These are phyloP conservation scores for Isatis lusitanica DNA, from an alignment of 441 rosid species.

Conservation along the genomic window DNA sequence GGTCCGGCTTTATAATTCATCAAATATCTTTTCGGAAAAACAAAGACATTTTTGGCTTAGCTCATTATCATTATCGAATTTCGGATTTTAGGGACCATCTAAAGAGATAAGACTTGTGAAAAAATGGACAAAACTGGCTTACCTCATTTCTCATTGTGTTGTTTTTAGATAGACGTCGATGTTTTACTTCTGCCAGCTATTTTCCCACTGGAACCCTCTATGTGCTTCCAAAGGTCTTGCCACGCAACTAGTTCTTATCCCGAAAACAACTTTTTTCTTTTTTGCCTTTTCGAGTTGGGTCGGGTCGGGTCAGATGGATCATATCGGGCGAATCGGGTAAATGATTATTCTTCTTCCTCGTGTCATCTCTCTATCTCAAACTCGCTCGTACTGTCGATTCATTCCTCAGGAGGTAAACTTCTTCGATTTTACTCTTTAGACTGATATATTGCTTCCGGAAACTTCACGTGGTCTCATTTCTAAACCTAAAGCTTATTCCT, in stretches of 20 bases:
- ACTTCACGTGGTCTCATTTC: neutral
- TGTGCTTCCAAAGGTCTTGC: conserved; percentile 23
- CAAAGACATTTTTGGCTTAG: neutral
- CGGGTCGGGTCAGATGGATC: neutral
- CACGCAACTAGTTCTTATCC: conserved; percentile 26
- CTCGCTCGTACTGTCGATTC: neutral
- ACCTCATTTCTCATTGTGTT: conserved; percentile 9
- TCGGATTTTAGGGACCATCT: conserved; percentile 27
- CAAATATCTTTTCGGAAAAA: neutral
- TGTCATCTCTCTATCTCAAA: neutral
- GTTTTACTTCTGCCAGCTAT: conserved; percentile 25
- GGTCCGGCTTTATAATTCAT: neutral
- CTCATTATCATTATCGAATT: neutral
- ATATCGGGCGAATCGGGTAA: neutral
- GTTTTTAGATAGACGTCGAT: conserved; percentile 5
- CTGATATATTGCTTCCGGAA: neutral
- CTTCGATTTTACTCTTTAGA: neutral
- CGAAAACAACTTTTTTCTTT: neutral
- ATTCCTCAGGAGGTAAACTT: conserved; percentile 12
- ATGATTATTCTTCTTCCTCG: neutral
- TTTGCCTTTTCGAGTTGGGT: neutral
- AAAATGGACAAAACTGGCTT: conserved; percentile 4
- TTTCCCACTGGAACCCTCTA: conserved; percentile 17
- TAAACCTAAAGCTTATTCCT: neutral
- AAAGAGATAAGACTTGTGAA: conserved; percentile 16